Evolutionary conservation across 2,329 filamentous ascomycete species (phyloP).

Genomic region (Xylariaceae sp.): DNA sequence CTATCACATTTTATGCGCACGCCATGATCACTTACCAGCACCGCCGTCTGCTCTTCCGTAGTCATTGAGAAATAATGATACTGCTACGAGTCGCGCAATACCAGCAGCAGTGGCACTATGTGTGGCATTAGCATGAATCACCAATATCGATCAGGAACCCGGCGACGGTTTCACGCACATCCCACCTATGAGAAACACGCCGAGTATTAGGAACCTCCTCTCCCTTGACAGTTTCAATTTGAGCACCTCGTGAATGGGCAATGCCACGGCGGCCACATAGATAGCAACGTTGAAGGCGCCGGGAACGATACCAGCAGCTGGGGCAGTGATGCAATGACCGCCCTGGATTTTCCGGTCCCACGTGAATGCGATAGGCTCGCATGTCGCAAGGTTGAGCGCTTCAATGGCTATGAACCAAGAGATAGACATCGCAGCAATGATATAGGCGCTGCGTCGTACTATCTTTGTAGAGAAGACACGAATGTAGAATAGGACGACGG

Average conservation of each 20-base stretch:
- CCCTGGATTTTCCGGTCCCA: slow-evolving; percentile 11
- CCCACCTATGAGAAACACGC: slow-evolving; percentile 19
- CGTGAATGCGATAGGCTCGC: slow-evolving; percentile 12
- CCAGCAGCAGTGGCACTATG: slow-evolving; percentile 14
- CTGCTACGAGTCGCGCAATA: slow-evolving; percentile 13
- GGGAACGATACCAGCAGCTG: slow-evolving; percentile 5
- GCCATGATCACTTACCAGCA: slow-evolving; percentile 11
- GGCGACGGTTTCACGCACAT: slow-evolving; percentile 12
- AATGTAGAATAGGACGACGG: slow-evolving; percentile 19
- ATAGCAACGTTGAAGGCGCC: slow-evolving; percentile 14
- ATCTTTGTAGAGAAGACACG: slow-evolving; percentile 15
- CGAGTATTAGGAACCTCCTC: slow-evolving; percentile 3
- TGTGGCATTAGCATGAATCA: slow-evolving; percentile 1
- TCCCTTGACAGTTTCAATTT: slow-evolving; percentile 13
- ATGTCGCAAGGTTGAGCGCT: slow-evolving; percentile 33
- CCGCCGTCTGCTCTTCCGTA: neutral
- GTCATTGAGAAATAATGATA: slow-evolving; percentile 7
- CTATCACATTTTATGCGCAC: too few species aligned
- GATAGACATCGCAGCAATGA: slow-evolving; percentile 10
- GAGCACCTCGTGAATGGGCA: slow-evolving; percentile 18
- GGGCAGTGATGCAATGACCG: slow-evolving; percentile 11
- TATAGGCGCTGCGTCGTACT: slow-evolving; percentile 12
- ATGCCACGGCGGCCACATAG: slow-evolving; percentile 8
- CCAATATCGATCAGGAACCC: neutral
- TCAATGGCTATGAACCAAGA: slow-evolving; percentile 34